Percentiles rank a stretch among this genome's conserved stretches.
These are phyloP conservation scores for Magnaporthiopsis rhizophila DNA, from an alignment of 2,329 filamentous ascomycete genomes.

Conservation along the genomic window DNA sequence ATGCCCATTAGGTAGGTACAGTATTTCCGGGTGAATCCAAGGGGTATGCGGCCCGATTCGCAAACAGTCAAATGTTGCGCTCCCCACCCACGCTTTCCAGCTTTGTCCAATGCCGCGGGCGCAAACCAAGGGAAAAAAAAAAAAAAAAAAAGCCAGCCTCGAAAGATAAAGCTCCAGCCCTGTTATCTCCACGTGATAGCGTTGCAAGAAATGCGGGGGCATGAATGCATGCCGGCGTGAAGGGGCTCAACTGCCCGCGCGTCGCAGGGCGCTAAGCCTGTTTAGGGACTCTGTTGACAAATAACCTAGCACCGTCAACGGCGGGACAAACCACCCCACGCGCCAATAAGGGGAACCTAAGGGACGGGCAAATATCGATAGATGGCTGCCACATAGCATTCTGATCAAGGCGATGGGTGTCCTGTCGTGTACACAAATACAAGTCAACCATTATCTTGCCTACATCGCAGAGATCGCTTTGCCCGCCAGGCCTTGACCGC, in stretches of 20 bases:
- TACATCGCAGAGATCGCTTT: neutral
- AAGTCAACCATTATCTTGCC: neutral
- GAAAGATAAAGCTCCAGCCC: neutral
- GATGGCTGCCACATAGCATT: neutral
- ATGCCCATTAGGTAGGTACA: neutral
- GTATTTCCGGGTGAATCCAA: neutral
- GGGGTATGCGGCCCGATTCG: neutral
- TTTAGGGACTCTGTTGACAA: constrained; percentile 8
- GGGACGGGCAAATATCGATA: neutral
- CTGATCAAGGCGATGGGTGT: neutral
- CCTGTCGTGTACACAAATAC: neutral
- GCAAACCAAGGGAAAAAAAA: neutral
- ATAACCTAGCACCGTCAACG: neutral
- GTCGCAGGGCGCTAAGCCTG: constrained; percentile 2
- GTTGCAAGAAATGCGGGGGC: neutral
- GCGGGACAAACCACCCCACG: neutral
- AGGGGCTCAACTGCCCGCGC: neutral
- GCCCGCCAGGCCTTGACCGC: neutral
- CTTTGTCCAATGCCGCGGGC: neutral
- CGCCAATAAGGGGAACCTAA: neutral
- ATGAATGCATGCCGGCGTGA: neutral
- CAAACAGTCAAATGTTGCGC: neutral
- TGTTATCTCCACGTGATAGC: constrained; percentile 6
- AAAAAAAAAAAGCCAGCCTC: constrained; percentile 1
- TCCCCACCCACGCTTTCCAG: neutral